Percentiles rank a stretch among this genome's conserved stretches.
These are phyloP conservation scores for Zasmidium angulare DNA, from an alignment of 2,329 filamentous ascomycete genomes.

Conservation along the genomic window DNA sequence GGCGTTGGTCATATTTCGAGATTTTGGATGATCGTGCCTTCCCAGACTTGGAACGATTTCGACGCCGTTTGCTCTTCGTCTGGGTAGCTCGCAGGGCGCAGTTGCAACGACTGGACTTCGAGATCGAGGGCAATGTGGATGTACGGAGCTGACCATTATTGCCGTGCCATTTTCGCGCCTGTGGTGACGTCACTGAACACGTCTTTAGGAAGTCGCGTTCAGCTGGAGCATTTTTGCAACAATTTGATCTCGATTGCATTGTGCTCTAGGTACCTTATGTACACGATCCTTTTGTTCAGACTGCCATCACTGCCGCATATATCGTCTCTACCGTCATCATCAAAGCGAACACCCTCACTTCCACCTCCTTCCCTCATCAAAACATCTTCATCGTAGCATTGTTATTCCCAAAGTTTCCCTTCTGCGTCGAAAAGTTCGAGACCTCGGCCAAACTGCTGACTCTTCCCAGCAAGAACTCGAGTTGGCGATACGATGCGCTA, in stretches of 20 bases:
- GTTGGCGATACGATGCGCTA: conserved; percentile 60
- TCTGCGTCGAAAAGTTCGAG: conserved; percentile 38
- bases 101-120: too few relatives aligned
- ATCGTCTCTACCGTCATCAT: neutral
- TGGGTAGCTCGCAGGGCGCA: too few relatives aligned
- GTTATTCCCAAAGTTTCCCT: conserved; percentile 31
- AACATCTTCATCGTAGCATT: conserved; percentile 23
- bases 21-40: too few relatives aligned
- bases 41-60: too few relatives aligned
- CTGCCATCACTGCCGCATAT: too few relatives aligned
- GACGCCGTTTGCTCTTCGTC: too few relatives aligned
- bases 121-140: too few relatives aligned
- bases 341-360: neutral
- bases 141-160: neutral
- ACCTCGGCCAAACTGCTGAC: conserved; percentile 55
- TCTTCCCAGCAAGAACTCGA: conserved; percentile 74
- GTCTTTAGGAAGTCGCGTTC: neutral
- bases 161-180: neutral
- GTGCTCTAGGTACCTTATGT: too few relatives aligned
- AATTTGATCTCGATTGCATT: too few relatives aligned
- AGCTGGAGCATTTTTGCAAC: too few relatives aligned
- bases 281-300: too few relatives aligned
- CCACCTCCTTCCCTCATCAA: conserved; percentile 1
- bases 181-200: neutral
- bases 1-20: neutral